Evolutionary conservation across 2,329 filamentous ascomycete genomes (phyloP).

Genomic region (Leptographium galeiforme): DNA sequence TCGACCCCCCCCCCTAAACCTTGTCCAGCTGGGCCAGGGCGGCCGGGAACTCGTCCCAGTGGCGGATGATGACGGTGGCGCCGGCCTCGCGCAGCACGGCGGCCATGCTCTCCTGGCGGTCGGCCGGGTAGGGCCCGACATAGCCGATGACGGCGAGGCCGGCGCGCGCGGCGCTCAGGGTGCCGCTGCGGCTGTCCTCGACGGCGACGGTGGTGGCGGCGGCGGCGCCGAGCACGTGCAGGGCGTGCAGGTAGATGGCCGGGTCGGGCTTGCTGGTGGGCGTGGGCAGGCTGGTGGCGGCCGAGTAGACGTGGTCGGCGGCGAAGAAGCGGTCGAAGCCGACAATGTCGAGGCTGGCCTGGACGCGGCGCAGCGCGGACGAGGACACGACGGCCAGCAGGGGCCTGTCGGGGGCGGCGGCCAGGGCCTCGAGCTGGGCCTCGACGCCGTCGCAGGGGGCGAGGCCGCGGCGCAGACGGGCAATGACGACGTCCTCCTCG

Average conservation of each 20-base stretch:
- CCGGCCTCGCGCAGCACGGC: constrained; percentile 47
- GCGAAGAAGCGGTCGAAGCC: constrained; percentile 69
- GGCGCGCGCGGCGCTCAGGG: constrained; percentile 58
- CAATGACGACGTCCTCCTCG: constrained; percentile 75
- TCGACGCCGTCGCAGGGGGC: constrained; percentile 56
- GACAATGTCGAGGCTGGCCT: constrained; percentile 66
- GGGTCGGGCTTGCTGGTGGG: constrained; percentile 90
- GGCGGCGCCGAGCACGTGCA: constrained; percentile 58
- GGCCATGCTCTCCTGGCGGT: constrained; percentile 52
- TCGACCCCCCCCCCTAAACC: constrained; percentile 14
- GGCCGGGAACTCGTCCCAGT: constrained; percentile 43
- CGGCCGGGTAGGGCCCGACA: constrained; percentile 59
- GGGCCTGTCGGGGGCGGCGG: constrained; percentile 45
- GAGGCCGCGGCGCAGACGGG: constrained; percentile 57
- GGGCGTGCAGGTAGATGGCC: constrained; percentile 70
- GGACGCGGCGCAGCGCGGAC: constrained; percentile 64
- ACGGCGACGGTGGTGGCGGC: constrained; percentile 64
- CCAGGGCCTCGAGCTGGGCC: constrained; percentile 52
- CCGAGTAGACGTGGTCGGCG: constrained; percentile 62
- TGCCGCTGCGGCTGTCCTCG: constrained; percentile 81
- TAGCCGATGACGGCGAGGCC: constrained; percentile 75
- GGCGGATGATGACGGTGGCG: constrained; percentile 46
- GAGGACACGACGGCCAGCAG: constrained; percentile 67
- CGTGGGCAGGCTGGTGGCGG: constrained; percentile 60
- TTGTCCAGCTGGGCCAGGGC: constrained; percentile 32